Conservation (phyloP, 208 protist genomes). For the Strigomonas galati region DNA sequence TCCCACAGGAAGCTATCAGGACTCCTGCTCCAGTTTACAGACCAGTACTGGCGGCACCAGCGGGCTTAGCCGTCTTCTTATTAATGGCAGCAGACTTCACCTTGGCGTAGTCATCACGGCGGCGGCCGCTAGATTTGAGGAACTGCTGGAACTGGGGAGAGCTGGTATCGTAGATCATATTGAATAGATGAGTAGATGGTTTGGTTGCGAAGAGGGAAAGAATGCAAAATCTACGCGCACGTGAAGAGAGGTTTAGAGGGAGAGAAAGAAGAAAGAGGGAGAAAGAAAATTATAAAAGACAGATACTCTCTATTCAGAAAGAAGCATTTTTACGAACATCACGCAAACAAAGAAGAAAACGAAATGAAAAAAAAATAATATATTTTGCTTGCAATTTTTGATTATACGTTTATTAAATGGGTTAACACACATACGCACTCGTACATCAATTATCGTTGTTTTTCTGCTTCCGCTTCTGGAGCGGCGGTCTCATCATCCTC, state of each 20-base stretch:
- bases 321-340: not conserved
- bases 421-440: no score
- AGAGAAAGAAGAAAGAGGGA: conserved; percentile 7
- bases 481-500: not conserved
- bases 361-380: conserved; percentile 13
- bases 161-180: conserved; percentile 93
- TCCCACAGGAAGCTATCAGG: not conserved
- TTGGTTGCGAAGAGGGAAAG: not conserved
- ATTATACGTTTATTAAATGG: no score
- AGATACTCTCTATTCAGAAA: conserved; percentile 4
- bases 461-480: no score
- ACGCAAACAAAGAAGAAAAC: not conserved
- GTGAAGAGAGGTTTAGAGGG: not conserved
- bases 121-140: conserved; percentile 88
- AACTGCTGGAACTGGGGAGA: conserved; percentile 93
- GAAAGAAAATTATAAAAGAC: conserved; percentile 10
- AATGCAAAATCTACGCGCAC: not conserved
- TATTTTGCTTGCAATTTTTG: no score
- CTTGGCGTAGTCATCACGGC: conserved; percentile 89
- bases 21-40: conserved; percentile 45
- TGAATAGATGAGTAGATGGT: conserved; percentile 6
- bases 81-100: conserved; percentile 45
- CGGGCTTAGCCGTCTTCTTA: conserved; percentile 82
- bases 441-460: no score
- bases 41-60: conserved; percentile 84